phyloP scores from a whole-genome alignment of 768 basidiomycete species.

The Amanita rimosa region DNA sequence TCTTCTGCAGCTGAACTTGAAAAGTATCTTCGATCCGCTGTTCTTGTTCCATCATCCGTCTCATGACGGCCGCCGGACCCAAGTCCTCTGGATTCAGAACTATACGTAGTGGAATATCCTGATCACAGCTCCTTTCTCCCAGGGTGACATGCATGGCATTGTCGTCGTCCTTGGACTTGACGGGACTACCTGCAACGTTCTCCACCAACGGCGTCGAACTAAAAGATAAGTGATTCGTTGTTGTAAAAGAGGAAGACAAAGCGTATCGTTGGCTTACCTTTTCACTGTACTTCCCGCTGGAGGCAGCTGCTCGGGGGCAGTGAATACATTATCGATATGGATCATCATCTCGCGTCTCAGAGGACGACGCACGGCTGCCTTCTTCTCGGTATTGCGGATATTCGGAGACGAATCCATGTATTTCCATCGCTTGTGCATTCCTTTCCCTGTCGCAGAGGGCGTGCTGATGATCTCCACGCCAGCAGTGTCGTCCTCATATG shows the following conservation, averaged over 20 bases:
- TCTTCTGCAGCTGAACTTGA: constrained; percentile 1
- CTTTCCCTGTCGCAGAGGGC: constrained; percentile 7
- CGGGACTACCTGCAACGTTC: background rate
- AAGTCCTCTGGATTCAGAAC: background rate
- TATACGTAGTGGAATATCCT: background rate
- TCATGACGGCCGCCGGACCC: background rate
- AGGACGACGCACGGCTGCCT: background rate
- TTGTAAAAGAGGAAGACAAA: background rate
- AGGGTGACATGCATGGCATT: background rate
- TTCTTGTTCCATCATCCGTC: background rate
- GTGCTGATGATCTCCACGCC: background rate
- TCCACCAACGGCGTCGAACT: background rate
- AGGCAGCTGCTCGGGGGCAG: background rate
- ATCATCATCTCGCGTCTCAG: background rate
- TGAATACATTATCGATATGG: background rate
- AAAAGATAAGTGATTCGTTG: background rate
- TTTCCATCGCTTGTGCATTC: constrained; percentile 8
- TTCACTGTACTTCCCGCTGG: background rate
- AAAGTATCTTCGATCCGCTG: background rate
- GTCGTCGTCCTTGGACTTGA: background rate
- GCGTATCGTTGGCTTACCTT: background rate
- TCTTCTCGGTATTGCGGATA: background rate
- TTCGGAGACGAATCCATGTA: background rate
- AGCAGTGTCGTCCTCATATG: background rate
- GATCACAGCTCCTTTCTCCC: background rate